Evolutionary conservation across 169 alveolate genomes (phyloP), one percentile per base, ranked within the genome.

Genomic region (Eimeria praecox): DNA sequence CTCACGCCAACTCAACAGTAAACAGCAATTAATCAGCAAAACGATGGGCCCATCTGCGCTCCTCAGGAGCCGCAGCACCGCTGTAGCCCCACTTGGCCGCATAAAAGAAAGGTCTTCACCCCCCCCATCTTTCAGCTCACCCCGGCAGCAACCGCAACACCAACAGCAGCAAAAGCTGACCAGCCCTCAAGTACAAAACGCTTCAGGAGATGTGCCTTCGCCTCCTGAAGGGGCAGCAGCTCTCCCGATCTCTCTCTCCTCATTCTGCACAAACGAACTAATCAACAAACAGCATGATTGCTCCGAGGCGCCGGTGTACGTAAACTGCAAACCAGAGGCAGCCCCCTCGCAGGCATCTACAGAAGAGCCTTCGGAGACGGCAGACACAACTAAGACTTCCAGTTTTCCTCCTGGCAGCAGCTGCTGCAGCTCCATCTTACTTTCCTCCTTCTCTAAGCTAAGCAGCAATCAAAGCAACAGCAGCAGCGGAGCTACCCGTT

Each of bases 291-390:
- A 59, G 22, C 12, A 9, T 22, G 69, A 59, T 0, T 49, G 56
- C 56, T 49, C 56, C 12, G 69, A 59, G 27, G 69, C 69, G 12
- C 69, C 12, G 30, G 69, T 20, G 20, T 59, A 59, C n/a, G 69
- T n/a, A 59, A 9, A 59, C 27, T 59, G 69, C 69, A 59, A 59
- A 59, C 8, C 69, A 14, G 69, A 59, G 69, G 27, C 69, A 20
- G n/a, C 69, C 69, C 69, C 69, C 30, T 59, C 69, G 20, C 69
- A 59, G n/a, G 69, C 69, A 59, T 59, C 69, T 59, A 59, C 69
- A 9, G 69, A 59, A 59, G 69, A 59, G n/a, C 69, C 69, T 59
- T 52, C 24, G 9, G 69, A 59, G 22, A 59, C 69, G 69, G 69
- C 69, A 59, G 69, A 59, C n/a, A 59, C 69, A 59, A 16, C 69